phyloP scores from a whole-genome alignment of 768 basidiomycete species.

The Gyrodon lividus region DNA sequence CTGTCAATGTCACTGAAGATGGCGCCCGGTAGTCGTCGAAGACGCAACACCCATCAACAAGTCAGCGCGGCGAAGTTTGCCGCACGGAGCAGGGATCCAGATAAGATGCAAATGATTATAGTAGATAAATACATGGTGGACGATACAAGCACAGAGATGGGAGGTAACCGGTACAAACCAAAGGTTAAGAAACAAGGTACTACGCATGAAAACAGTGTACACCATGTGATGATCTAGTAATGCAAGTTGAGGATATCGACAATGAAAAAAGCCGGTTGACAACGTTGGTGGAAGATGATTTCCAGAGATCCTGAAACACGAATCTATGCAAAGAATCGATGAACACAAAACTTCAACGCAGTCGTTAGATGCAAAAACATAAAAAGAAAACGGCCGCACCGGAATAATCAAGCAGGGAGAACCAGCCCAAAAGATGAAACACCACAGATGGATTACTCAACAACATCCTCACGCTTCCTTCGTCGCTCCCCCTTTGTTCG shows the following conservation, averaged over 20 bases:
- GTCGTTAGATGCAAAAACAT: conserved; percentile 4
- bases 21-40: too few species aligned
- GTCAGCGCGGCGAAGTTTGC: too few species aligned
- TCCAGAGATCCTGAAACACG: conserved; percentile 8
- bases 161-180: too few species aligned
- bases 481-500: conserved; percentile 17
- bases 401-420: background rate
- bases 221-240: conserved; percentile 20
- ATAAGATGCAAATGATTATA: background rate
- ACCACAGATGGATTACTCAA: conserved; percentile 10
- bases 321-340: conserved; percentile 12
- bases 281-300: too few species aligned
- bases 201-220: too few species aligned
- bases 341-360: background rate
- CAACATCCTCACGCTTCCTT: conserved; percentile 21
- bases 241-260: conserved; percentile 25
- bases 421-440: conserved; percentile 8
- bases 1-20: too few species aligned
- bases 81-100: too few species aligned
- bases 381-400: conserved; percentile 6
- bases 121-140: background rate
- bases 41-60: too few species aligned
- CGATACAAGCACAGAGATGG: too few species aligned
- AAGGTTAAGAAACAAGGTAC: too few species aligned
- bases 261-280: conserved; percentile 3